Evolutionary conservation across 2,329 filamentous ascomycete species (phyloP).

Genomic region (Fusarium sp.): DNA sequence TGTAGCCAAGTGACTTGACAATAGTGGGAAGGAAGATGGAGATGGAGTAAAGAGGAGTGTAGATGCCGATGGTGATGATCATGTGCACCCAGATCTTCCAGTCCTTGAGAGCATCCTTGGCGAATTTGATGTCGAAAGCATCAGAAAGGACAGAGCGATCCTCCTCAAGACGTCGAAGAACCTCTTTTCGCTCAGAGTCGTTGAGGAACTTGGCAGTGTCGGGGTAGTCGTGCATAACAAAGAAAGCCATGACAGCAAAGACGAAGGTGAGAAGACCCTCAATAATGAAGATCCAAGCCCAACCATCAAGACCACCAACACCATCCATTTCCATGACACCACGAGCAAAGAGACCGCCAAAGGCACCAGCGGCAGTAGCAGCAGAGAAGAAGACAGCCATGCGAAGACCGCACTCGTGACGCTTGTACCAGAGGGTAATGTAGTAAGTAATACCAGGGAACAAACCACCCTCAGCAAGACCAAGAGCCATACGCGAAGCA

Average conservation of each 20-base stretch:
- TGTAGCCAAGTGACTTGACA: slow-evolving; percentile 53
- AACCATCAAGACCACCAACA: slow-evolving; percentile 65
- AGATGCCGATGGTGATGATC: slow-evolving; percentile 70
- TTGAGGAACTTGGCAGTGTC: slow-evolving; percentile 62
- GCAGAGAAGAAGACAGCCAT: slow-evolving; percentile 70
- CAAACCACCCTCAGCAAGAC: slow-evolving; percentile 66
- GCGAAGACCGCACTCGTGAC: slow-evolving; percentile 70
- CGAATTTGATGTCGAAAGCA: slow-evolving; percentile 66
- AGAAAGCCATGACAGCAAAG: slow-evolving; percentile 59
- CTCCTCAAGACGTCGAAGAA: slow-evolving; percentile 57
- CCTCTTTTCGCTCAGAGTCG: slow-evolving; percentile 56
- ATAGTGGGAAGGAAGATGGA: slow-evolving; percentile 54
- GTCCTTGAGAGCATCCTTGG: slow-evolving; percentile 67
- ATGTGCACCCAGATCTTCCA: slow-evolving; percentile 69
- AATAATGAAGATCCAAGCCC: slow-evolving; percentile 85
- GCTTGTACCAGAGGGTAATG: slow-evolving; percentile 69
- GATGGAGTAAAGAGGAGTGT: slow-evolving; percentile 55
- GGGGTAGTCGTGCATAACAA: slow-evolving; percentile 70
- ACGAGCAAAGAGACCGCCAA: slow-evolving; percentile 70
- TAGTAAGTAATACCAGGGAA: slow-evolving; percentile 73
- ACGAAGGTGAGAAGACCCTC: slow-evolving; percentile 65
- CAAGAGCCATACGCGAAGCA: slow-evolving; percentile 59
- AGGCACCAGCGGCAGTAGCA: slow-evolving; percentile 70
- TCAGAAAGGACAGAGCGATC: slow-evolving; percentile 63
- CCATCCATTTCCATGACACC: slow-evolving; percentile 70